Evolutionary conservation across 495 filamentous ascomycete species (phyloP).

Genomic region (Podospora comata): DNA sequence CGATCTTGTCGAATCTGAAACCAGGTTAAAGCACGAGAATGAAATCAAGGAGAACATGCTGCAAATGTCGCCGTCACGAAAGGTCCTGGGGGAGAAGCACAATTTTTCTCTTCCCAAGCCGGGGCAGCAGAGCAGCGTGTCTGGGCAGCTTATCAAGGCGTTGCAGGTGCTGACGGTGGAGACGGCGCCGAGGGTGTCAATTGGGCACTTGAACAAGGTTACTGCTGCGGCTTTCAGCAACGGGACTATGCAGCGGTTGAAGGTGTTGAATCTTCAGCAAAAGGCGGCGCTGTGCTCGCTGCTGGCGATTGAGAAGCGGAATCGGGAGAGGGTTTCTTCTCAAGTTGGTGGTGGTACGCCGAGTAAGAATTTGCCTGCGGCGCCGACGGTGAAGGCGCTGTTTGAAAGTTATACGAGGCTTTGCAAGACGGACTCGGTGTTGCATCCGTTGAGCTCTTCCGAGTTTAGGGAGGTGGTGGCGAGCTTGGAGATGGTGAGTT

Average conservation of each 20-base stretch:
- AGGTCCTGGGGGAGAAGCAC: slow-evolving; percentile 44
- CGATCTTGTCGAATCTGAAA: slow-evolving; percentile 85
- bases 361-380: slow-evolving; percentile 37
- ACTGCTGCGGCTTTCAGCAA: slow-evolving; percentile 83
- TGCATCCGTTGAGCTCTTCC: slow-evolving; percentile 80
- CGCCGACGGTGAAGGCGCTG: slow-evolving; percentile 72
- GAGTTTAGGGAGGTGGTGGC: slow-evolving; percentile 95
- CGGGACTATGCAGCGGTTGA: slow-evolving; percentile 75
- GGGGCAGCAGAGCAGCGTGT: neutral
- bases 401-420: slow-evolving; percentile 75
- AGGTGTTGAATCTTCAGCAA: slow-evolving; percentile 88
- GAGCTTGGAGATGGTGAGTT: slow-evolving; percentile 59
- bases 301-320: slow-evolving; percentile 71
- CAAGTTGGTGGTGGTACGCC: slow-evolving; percentile 13
- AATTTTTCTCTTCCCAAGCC: slow-evolving; percentile 31
- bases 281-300: slow-evolving; percentile 91
- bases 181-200: slow-evolving; percentile 85
- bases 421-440: slow-evolving; percentile 76
- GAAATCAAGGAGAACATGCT: slow-evolving; percentile 50
- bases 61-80: slow-evolving; percentile 42
- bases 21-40: slow-evolving; percentile 58
- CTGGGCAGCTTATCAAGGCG: slow-evolving; percentile 38
- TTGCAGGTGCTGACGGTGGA: slow-evolving; percentile 59
- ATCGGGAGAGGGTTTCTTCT: slow-evolving; percentile 50
- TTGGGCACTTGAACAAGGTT: slow-evolving; percentile 85